Evolutionary conservation across 2,329 filamentous ascomycete genomes (phyloP), one percentile per base, ranked within the genome.

Genomic region (Clarireedia paspali): DNA sequence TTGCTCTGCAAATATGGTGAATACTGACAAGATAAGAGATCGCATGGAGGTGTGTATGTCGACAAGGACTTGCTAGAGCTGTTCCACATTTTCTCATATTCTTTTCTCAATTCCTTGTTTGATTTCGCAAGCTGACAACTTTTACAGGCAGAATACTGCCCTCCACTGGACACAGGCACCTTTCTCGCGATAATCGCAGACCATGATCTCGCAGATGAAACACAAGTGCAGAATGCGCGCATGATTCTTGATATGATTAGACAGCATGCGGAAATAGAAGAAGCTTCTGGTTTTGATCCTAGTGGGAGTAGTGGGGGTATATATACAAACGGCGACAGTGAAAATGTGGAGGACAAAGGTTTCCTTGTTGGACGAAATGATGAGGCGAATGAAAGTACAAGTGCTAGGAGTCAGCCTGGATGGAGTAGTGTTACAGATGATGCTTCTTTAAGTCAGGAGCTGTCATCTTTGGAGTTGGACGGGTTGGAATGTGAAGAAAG

Each of bases 171-270:
- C 10, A 45, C 44, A 20, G 51, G 89, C 0, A 78, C 92, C 12
- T 81, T 96, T 57, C 79, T 86, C 53, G 85, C 89, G 4, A 88
- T 96, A 50, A 75, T 83, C 5, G 81, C 75, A 52, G 92, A 97
- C 66, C 89, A 83, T 70, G 80, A 91, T 63, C 73, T 91, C 17
- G 68, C 71, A 2, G 70, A 82, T 23, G 64, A 77, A 0, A 68
- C 72, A 0, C 74, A 84, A 44, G 73, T 84, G 34, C 66, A 77
- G 2, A 72, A 75, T 9, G 82, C 85, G 2, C 78, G 79, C 30
- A 67, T 73, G n/a, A 77, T 79, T 0, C 75, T 96, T 1, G 76
- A 87, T n/a, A 70, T 72, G 1, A 72, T 96, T 14, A 87, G 86
- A 51, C 74, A 81, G 30, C 74, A 79, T 57, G 89, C 87, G 0